Base-by-base conservation (phyloP, 352 stramenopile genomes). In the Phytophthora sp. region DNA sequence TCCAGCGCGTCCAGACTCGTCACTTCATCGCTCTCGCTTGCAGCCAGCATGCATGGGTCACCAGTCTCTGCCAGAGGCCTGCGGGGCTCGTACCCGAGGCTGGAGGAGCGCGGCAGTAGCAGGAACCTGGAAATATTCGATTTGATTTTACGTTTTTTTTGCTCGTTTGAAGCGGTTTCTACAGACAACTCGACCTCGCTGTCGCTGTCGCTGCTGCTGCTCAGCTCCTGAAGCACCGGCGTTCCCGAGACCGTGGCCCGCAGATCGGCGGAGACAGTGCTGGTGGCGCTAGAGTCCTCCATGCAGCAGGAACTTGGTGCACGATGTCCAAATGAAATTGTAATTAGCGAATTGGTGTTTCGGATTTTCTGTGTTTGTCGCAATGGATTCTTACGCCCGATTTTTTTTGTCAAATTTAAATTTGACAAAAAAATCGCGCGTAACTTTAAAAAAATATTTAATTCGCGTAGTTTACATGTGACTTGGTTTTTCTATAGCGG, bases 41-140 rank as follows among this genome's bases (percentile, higher is more conserved):
- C 52, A 23, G 45, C 56, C 23, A 77, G 44, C 30, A 77, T 39
- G 24, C 68, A 73, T 8, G 72, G 72, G 35, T 79, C 63, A 39
- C 60, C 70, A n/a, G 39, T 42, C 7, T 23, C 53, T 41, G 50
- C 38, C 0, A 55, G 13, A 24, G 62, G 44, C 23, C 72, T 36
- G 5, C 49, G 47, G 0, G 58, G 58, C 39, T 60, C 63, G 27
- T 56, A 63, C 0, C 56, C 54, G 55, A 65, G 51, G 51, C 63
- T 73, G 30, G 41, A 63, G 5, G 44, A 56, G 41, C 60, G 57
- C 13, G 67, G 67, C 1, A 74, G 26, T 39, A 63, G 27, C 15
- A 63, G 55, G 27, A 66, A 58, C 21, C 15, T 51, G 12, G 31
- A 49, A 44, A 69, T 66, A 30, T 47, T 23, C 5, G 39, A 16